These are phyloP conservation scores for Aureobasidium sp. DNA, from an alignment of 2,329 filamentous ascomycete genomes.

Conservation along the genomic window DNA sequence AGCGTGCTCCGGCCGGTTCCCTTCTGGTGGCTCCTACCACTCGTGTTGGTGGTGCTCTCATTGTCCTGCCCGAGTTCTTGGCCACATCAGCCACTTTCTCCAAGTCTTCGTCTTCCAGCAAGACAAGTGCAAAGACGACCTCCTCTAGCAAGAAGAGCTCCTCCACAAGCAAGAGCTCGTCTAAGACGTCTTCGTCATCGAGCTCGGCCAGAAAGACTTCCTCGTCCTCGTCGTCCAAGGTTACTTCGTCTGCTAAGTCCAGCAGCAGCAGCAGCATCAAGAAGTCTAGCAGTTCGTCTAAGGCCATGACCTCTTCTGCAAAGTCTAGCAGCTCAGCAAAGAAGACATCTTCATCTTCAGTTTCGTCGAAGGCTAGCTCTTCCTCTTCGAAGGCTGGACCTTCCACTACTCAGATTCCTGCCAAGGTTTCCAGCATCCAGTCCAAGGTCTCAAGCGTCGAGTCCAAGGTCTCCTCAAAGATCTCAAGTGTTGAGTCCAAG, in stretches of 20 bases:
- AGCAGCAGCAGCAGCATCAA: not conserved
- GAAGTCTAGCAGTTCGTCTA: not conserved
- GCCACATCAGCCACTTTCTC: not conserved
- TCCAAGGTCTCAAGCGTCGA: constrained; percentile 4
- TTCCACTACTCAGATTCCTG: not conserved
- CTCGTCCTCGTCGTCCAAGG: not conserved
- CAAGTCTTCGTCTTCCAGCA: constrained; percentile 5
- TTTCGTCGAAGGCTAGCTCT: not conserved
- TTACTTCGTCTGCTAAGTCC: not conserved
- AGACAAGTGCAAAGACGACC: constrained; percentile 2
- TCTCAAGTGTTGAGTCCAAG: constrained; percentile 1
- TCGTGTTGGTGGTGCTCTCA: not conserved
- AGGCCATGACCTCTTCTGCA: not conserved
- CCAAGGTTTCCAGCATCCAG: not conserved
- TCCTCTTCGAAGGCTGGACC: not conserved
- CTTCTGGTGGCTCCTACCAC: constrained; percentile 6
- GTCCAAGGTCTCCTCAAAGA: constrained; percentile 1
- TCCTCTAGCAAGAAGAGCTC: constrained; percentile 8
- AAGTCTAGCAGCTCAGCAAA: not conserved
- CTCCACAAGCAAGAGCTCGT: not conserved
- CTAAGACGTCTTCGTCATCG: not conserved
- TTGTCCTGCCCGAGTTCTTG: constrained; percentile 5
- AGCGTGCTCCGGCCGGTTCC: not conserved
- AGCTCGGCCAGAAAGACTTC: constrained; percentile 10
- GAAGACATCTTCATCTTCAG: not conserved